A percentile compares a stretch with the other conserved stretches of the same genome.
phyloP scores from a whole-genome alignment of 345 rosid species.

The Syzygium aromaticum region DNA sequence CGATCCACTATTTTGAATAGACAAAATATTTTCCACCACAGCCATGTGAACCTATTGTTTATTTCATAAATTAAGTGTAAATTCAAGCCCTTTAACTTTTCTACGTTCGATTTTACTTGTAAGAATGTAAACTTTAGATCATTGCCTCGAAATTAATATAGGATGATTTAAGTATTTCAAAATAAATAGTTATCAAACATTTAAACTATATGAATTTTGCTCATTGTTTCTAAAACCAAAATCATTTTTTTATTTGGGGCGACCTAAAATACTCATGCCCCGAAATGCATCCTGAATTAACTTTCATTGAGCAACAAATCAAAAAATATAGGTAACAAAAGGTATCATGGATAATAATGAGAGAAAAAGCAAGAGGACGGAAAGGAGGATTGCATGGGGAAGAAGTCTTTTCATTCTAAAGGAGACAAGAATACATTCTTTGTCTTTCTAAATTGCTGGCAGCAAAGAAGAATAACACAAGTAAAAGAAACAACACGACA shows the following conservation, averaged over 20 bases:
- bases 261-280: not conserved
- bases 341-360: not conserved
- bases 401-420: not conserved
- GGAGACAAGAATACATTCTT: not conserved
- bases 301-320: not conserved
- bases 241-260: not conserved
- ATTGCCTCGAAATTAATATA: not conserved
- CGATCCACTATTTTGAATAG: not conserved
- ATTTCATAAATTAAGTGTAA: not conserved
- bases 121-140: not conserved
- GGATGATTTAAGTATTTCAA: not conserved
- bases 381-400: not conserved
- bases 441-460: not conserved
- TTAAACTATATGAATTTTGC: not conserved
- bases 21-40: not conserved
- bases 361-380: not conserved
- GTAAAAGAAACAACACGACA: not conserved
- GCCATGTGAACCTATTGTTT: not conserved
- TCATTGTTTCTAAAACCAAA: not conserved
- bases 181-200: not conserved
- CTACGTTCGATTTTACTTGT: not conserved
- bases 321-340: not conserved
- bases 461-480: not conserved
- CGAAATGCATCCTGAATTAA: not conserved
- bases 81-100: not conserved